phyloP scores from a whole-genome alignment of 495 filamentous ascomycete genomes.

The Hypoxylon cercidicola region DNA sequence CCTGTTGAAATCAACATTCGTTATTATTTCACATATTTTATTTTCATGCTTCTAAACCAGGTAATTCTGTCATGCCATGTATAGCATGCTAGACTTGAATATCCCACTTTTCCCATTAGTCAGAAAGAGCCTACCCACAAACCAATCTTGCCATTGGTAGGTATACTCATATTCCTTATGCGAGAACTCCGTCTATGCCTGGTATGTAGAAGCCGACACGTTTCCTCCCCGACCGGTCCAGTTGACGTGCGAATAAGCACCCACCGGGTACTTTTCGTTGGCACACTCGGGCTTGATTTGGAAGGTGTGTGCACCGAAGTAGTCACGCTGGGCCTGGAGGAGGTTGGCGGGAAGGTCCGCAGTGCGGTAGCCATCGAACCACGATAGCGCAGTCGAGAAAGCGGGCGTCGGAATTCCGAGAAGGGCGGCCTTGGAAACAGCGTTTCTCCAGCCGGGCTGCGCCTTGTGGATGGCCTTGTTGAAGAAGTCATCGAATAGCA shows the following conservation, averaged over 20 bases:
- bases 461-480: constrained; percentile 97
- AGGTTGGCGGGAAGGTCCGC: constrained; percentile 96
- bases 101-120: constrained; percentile 31
- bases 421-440: constrained; percentile 88
- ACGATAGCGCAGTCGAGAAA: constrained; percentile 94
- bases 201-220: constrained; percentile 95
- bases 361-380: constrained; percentile 98
- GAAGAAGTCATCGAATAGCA: constrained; percentile 99
- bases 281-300: constrained; percentile 92
- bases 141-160: constrained; percentile 19
- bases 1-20: constrained; percentile 11
- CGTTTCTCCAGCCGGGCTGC: constrained; percentile 94
- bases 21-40: constrained; percentile 36
- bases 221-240: constrained; percentile 98
- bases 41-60: constrained; percentile 36
- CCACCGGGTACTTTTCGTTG: constrained; percentile 82
- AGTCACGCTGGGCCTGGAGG: constrained; percentile 97
- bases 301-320: constrained; percentile 99
- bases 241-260: constrained; percentile 97
- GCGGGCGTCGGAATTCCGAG: constrained; percentile 95
- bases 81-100: constrained; percentile 23
- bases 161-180: constrained; percentile 8
- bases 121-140: constrained; percentile 16
- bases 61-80: constrained; percentile 20
- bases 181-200: constrained; percentile 72